Evolutionary conservation across 1,284 basidiomycete genomes (phyloP), one percentile per base, ranked within the genome.

Genomic region (Ganoderma sp.): DNA sequence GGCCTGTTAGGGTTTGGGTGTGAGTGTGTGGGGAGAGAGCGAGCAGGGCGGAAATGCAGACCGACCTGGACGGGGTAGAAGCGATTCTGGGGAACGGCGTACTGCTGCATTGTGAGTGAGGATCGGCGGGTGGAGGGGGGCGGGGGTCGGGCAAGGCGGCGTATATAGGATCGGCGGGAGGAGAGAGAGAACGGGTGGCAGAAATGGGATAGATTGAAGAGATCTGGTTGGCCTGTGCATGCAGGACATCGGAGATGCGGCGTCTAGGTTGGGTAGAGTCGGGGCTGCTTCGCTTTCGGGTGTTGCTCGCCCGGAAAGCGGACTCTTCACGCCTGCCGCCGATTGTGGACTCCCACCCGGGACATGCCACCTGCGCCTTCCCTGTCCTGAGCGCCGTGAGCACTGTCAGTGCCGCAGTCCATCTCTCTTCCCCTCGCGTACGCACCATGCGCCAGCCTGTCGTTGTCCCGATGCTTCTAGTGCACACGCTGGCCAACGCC

Each of bases 241-340:
- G 37, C 34, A 41, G 58, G 25, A 17, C 61, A 73, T 73, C 71
- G 66, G 48, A 72, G 74, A 75, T 75, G 73, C 67, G 74, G 74
- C 73, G 73, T 67, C 67, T 59, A 68, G 67, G 70, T 68, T 70
- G 69, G 39, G 32, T 61, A 12, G 52, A 25, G 32, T 34, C 25
- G 58, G 43, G 43, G 58, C 64, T 50, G 43, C 52, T 69, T 48
- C 39, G 63, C 61, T 69, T 67, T 69, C 70, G 70, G 70, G 67
- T 66, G 45, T 62, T 64, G 61, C 50, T 56, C 60, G 45, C 61
- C 56, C 56, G 56, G 56, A 58, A 58, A n/a, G 19, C 22, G 37
- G 37, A 37, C 19, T 39, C 56, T 34, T 58, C 56, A 58, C 56
- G 28, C 7, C 19, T n/a, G 32, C 34, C 37, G 34, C 32, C 56